Evolutionary conservation across 495 filamentous ascomycete genomes (phyloP).

Genomic region (Oidiodendron maius): DNA sequence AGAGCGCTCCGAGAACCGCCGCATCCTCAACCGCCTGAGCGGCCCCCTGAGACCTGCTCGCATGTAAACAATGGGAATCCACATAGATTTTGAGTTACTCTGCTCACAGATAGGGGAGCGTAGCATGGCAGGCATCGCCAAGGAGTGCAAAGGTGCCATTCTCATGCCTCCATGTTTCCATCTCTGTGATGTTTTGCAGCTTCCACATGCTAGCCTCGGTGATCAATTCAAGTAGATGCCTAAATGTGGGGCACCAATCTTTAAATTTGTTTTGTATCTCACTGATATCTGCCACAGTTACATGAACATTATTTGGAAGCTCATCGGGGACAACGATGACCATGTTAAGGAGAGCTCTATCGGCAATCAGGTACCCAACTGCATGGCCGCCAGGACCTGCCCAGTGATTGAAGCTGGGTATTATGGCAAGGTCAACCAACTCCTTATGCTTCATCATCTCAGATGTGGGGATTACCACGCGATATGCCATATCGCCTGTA

Average conservation of each 20-base stretch:
- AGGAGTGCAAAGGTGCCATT: background rate
- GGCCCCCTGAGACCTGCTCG: conserved; percentile 8
- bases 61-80: background rate
- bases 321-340: conserved; percentile 38
- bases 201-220: conserved; percentile 4
- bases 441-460: conserved; percentile 33
- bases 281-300: conserved; percentile 13
- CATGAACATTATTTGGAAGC: conserved; percentile 37
- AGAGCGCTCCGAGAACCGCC: background rate
- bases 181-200: background rate
- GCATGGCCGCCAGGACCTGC: conserved; percentile 1
- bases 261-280: conserved; percentile 32
- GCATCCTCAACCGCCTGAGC: conserved; percentile 22
- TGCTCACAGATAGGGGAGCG: background rate
- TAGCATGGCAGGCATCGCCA: conserved; percentile 7
- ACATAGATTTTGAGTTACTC: background rate
- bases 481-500: conserved; percentile 41
- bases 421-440: background rate
- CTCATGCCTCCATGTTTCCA: background rate
- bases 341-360: conserved; percentile 38
- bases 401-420: background rate
- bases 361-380: conserved; percentile 34
- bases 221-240: conserved; percentile 25
- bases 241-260: conserved; percentile 32
- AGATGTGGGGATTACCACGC: conserved; percentile 33